A percentile compares a stretch with the other conserved stretches of the same genome.
Evolutionary conservation across 768 basidiomycete genomes (phyloP).

Genomic region (Glaciozyma martinii): DNA sequence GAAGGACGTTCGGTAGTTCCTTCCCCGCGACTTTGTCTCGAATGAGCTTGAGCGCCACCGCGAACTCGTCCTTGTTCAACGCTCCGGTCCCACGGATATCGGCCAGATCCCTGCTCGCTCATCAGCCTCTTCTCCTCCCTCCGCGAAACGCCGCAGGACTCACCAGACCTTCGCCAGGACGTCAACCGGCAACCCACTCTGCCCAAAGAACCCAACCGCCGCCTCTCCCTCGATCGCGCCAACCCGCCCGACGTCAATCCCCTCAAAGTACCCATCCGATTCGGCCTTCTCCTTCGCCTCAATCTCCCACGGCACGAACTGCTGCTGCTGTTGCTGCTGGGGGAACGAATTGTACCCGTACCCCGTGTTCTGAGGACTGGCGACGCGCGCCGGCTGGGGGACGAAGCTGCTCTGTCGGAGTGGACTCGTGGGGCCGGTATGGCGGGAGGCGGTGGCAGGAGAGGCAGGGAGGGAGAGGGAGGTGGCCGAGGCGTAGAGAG

Average conservation of each 20-base stretch:
- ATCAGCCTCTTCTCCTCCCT: neutral
- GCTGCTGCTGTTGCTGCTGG: neutral
- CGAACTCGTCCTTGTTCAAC: slow-evolving; percentile 83
- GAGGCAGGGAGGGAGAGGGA: neutral
- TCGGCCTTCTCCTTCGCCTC: slow-evolving; percentile 65
- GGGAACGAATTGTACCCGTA: neutral
- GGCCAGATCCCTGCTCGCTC: slow-evolving; percentile 67
- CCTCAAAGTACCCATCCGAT: slow-evolving; percentile 69
- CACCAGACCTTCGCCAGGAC: slow-evolving; percentile 87
- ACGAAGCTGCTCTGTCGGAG: slow-evolving; percentile 16
- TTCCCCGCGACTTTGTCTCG: slow-evolving; percentile 71
- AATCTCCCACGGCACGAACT: slow-evolving; percentile 65
- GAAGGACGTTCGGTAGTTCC: slow-evolving; percentile 53
- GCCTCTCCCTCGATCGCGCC: slow-evolving; percentile 87
- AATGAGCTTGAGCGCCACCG: slow-evolving; percentile 89
- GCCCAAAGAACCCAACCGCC: slow-evolving; percentile 90
- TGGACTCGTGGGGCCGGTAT: neutral
- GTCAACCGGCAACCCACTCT: slow-evolving; percentile 72
- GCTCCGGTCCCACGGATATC: slow-evolving; percentile 81
- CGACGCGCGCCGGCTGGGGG: slow-evolving; percentile 9
- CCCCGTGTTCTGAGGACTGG: slow-evolving; percentile 1
- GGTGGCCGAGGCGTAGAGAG: slow-evolving; percentile 30
- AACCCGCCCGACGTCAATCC: slow-evolving; percentile 61
- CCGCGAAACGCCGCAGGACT: slow-evolving; percentile 32
- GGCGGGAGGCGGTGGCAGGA: slow-evolving; percentile 9